Evolutionary conservation across 768 basidiomycete genomes (phyloP).

Genomic region (Boletus patriciae): DNA sequence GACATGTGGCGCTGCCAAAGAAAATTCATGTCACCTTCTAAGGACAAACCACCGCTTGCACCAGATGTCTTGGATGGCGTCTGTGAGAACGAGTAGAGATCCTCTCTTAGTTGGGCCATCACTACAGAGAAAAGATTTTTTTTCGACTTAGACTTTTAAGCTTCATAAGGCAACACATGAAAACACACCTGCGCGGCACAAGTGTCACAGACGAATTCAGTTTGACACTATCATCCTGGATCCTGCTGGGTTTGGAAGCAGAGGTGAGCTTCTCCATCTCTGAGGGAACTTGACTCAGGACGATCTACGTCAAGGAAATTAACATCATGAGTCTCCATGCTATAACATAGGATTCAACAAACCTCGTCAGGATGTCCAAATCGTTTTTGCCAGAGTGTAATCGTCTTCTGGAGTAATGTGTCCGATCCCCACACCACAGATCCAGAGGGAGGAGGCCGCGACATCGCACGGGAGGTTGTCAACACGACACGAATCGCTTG

Average conservation of each 20-base stretch:
- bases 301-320: conserved; percentile 54
- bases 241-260: conserved; percentile 29
- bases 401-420: conserved; percentile 58
- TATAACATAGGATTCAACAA: conserved; percentile 23
- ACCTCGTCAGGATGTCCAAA: conserved; percentile 80
- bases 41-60: conserved; percentile 84
- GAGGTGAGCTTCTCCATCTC: conserved; percentile 45
- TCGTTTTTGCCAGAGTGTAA: conserved; percentile 81
- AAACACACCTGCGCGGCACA: conserved; percentile 65
- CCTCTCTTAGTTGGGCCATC: conserved; percentile 86
- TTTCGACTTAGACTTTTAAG: conserved; percentile 1
- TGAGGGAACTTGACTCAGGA: conserved; percentile 68
- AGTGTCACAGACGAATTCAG: conserved; percentile 72
- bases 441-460: conserved; percentile 51
- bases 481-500: conserved; percentile 84
- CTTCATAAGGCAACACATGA: background rate
- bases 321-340: conserved; percentile 14
- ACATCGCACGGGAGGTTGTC: conserved; percentile 44
- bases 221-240: conserved; percentile 56
- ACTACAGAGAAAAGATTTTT: conserved; percentile 39
- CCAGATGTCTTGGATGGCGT: conserved; percentile 83
- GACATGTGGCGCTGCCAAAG: background rate
- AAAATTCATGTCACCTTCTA: conserved; percentile 54
- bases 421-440: conserved; percentile 64
- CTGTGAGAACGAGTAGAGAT: conserved; percentile 71